Evolutionary conservation across 768 basidiomycete genomes (phyloP).

Genomic region (Stropharia rugosoannulata): DNA sequence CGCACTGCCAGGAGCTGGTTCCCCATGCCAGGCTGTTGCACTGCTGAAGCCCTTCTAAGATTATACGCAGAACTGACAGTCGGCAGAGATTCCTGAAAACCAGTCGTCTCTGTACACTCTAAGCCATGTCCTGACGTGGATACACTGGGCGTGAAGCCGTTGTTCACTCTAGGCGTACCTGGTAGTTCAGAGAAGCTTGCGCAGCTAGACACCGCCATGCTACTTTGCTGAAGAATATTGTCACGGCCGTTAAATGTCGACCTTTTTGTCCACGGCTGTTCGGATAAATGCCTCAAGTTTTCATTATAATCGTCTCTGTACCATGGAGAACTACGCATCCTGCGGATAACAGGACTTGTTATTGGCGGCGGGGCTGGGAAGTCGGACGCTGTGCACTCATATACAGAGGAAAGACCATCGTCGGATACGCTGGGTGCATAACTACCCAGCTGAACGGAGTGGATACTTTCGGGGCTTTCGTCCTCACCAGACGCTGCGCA

Average conservation of each 20-base stretch:
- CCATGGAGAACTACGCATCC: conserved; percentile 45
- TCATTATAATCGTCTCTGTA: conserved; percentile 21
- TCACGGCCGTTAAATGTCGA: not conserved
- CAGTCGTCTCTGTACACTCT: not conserved
- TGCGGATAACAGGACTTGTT: conserved; percentile 36
- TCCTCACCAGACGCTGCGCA: not conserved
- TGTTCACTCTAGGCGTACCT: not conserved
- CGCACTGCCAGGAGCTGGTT: not conserved
- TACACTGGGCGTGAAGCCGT: not conserved
- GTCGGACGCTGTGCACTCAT: conserved; percentile 32
- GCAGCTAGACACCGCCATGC: not conserved
- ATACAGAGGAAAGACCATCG: conserved; percentile 29
- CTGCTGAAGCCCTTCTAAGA: not conserved
- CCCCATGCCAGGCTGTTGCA: not conserved
- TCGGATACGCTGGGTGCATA: conserved; percentile 22
- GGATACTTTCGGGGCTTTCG: not conserved
- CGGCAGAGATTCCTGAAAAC: not conserved
- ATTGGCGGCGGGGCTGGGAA: conserved; percentile 43
- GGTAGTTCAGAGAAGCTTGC: not conserved
- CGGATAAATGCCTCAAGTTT: not conserved
- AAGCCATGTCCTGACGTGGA: not conserved
- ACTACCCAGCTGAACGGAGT: not conserved
- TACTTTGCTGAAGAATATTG: not conserved
- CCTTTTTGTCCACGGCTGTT: not conserved
- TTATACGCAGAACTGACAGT: not conserved